phyloP scores from a whole-genome alignment of 1,284 basidiomycete genomes.

The Rhodofomes roseus region DNA sequence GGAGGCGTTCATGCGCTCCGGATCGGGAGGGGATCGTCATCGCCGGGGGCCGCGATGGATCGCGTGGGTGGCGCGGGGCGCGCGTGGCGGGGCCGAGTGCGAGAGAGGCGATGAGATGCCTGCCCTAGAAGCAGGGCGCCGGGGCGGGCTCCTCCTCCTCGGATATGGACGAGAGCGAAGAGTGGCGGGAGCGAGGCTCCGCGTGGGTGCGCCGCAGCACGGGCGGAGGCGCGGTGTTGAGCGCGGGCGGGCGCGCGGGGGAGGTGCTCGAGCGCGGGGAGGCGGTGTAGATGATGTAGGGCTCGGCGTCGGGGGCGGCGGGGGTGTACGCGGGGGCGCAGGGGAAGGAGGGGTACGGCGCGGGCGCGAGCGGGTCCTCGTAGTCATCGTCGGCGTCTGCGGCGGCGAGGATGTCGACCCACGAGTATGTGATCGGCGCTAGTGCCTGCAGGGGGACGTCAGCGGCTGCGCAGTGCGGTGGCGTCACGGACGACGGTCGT shows the following conservation, averaged over 20 bases:
- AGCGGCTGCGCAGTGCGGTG: neutral
- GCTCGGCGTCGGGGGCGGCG: slow-evolving; percentile 18
- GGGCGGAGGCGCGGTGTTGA: slow-evolving; percentile 10
- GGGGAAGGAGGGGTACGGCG: neutral
- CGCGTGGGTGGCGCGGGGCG: neutral
- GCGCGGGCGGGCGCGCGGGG: slow-evolving; percentile 5
- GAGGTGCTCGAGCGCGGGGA: slow-evolving; percentile 14
- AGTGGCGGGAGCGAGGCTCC: slow-evolving; percentile 23
- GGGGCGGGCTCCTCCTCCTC: slow-evolving; percentile 20
- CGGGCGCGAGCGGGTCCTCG: slow-evolving; percentile 5
- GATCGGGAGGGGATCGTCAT: too few species aligned
- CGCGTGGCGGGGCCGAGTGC: neutral
- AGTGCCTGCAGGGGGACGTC: neutral
- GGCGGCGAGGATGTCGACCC: slow-evolving; percentile 19
- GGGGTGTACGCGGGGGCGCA: slow-evolving; percentile 12
- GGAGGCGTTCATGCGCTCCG: neutral
- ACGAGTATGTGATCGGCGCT: slow-evolving; percentile 15
- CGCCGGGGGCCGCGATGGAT: neutral
- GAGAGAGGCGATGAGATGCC: neutral
- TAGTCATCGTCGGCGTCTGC: slow-evolving; percentile 13
- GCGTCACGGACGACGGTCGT: too few species aligned
- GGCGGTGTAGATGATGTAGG: slow-evolving; percentile 25
- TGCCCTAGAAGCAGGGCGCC: neutral
- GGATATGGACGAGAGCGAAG: slow-evolving; percentile 28
- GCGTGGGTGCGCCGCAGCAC: slow-evolving; percentile 12